These are phyloP conservation scores for Chytriomyces sp. DNA, from an alignment of 192 early-diverging fungal genomes.

Conservation along the genomic window DNA sequence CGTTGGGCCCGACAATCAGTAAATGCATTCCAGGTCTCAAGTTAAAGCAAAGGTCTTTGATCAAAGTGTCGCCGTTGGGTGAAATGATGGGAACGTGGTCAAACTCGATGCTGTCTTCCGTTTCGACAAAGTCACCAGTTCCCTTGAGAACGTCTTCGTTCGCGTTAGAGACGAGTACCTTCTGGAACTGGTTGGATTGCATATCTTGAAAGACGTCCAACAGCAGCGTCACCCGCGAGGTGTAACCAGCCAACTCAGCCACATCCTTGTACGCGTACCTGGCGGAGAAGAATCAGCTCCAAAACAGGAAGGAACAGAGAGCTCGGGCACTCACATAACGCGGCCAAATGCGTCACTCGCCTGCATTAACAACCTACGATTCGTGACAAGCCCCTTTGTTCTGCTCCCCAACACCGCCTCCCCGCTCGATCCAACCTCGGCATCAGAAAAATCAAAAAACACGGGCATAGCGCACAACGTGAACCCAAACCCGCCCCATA, in stretches of 20 bases:
- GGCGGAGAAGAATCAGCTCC: background rate
- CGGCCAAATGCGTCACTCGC: slow-evolving; percentile 92
- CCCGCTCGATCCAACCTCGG: slow-evolving; percentile 35
- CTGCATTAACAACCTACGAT: slow-evolving; percentile 87
- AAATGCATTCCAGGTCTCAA: slow-evolving; percentile 89
- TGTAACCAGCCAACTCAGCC: slow-evolving; percentile 88
- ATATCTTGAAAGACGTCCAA: slow-evolving; percentile 80
- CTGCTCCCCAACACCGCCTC: slow-evolving; percentile 58
- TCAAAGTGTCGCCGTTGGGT: slow-evolving; percentile 53
- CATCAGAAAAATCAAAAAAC: slow-evolving; percentile 56
- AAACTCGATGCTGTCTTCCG: slow-evolving; percentile 40
- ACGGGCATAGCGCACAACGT: slow-evolving; percentile 85
- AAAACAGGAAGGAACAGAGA: background rate
- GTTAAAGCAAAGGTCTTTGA: slow-evolving; percentile 82
- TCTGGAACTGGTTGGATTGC: slow-evolving; percentile 43
- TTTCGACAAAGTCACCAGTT: slow-evolving; percentile 16
- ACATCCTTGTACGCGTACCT: slow-evolving; percentile 91
- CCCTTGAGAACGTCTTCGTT: slow-evolving; percentile 35
- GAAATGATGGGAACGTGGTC: slow-evolving; percentile 46
- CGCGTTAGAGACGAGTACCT: slow-evolving; percentile 36
- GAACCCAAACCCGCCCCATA: slow-evolving; percentile 92
- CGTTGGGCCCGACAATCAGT: slow-evolving; percentile 93
- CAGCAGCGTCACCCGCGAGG: slow-evolving; percentile 83
- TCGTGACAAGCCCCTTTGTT: slow-evolving; percentile 88
- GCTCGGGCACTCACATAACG: slow-evolving; percentile 65